Evolutionary conservation across 805 yeast genomes (phyloP).

Genomic region (Kregervanrija delftensis): DNA sequence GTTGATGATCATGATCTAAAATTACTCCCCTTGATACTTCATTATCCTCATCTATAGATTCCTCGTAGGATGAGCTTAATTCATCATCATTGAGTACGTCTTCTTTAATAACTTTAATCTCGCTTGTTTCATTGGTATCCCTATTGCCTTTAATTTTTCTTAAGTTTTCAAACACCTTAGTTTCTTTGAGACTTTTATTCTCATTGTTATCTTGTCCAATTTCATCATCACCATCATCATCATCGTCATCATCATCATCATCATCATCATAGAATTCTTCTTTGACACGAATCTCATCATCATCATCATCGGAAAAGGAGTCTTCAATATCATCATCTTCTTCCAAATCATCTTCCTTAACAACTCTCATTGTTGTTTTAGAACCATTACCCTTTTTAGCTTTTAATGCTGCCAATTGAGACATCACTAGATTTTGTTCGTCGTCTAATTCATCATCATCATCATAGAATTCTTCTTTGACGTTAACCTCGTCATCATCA

Average conservation of each 20-base stretch:
- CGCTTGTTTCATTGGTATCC: constrained; percentile 18
- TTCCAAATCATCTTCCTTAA: constrained; percentile 15
- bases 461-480: background rate
- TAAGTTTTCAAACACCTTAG: constrained; percentile 21
- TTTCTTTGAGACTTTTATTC: constrained; percentile 17
- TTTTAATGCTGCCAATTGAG: constrained; percentile 35
- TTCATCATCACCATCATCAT: constrained; percentile 19
- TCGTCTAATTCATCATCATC: constrained; percentile 5
- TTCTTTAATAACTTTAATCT: constrained; percentile 26
- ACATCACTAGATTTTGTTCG: constrained; percentile 27
- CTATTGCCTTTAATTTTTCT: constrained; percentile 21
- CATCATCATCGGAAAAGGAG: constrained; percentile 3
- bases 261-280: constrained; percentile 17
- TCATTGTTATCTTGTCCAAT: constrained; percentile 15
- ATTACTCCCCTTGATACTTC: constrained; percentile 10
- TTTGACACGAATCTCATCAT: background rate
- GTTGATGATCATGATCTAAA: constrained; percentile 10
- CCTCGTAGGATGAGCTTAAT: constrained; percentile 10
- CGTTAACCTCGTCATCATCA: constrained; percentile 1
- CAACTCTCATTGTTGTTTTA: constrained; percentile 7
- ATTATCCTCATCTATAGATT: constrained; percentile 7
- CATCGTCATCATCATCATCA: constrained; percentile 13
- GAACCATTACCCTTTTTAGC: constrained; percentile 19
- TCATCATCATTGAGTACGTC: constrained; percentile 21
- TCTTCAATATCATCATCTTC: constrained; percentile 12